phyloP scores from a whole-genome alignment of 768 basidiomycete genomes.

The Tricholoma bakamatsutake region DNA sequence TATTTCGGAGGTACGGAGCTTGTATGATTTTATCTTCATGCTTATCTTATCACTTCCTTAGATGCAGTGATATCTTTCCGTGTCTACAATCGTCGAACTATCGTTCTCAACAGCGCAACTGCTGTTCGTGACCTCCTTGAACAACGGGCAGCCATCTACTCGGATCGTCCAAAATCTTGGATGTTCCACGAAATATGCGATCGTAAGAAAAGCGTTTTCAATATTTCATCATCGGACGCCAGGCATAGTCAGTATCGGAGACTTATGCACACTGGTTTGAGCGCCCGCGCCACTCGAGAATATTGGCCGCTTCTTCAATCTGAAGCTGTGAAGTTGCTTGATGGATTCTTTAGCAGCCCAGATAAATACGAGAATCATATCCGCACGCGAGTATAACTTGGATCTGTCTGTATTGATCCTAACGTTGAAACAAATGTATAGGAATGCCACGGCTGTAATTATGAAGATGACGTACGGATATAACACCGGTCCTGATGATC shows the following conservation, averaged over 20 bases:
- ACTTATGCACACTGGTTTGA: slow-evolving; percentile 32
- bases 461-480: slow-evolving; percentile 42
- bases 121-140: slow-evolving; percentile 45
- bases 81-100: slow-evolving; percentile 35
- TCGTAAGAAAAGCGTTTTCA: slow-evolving; percentile 36
- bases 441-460: slow-evolving; percentile 33
- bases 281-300: slow-evolving; percentile 25
- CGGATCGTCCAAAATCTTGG: slow-evolving; percentile 44
- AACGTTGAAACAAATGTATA: slow-evolving; percentile 7
- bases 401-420: background rate
- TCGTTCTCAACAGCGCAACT: slow-evolving; percentile 43
- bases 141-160: slow-evolving; percentile 46
- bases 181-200: slow-evolving; percentile 40
- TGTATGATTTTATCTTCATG: background rate
- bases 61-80: slow-evolving; percentile 44
- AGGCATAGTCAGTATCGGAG: slow-evolving; percentile 36
- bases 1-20: slow-evolving; percentile 16
- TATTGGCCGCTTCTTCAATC: slow-evolving; percentile 32
- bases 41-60: slow-evolving; percentile 9
- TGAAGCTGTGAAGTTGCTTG: slow-evolving; percentile 28
- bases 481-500: slow-evolving; percentile 29
- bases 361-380: slow-evolving; percentile 29
- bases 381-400: slow-evolving; percentile 24
- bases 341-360: slow-evolving; percentile 26
- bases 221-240: slow-evolving; percentile 33